Evolutionary conservation across 2,329 filamentous ascomycete species (phyloP), one percentile per base, ranked within the genome.

Genomic region (Dryadomyces quercivorus): DNA sequence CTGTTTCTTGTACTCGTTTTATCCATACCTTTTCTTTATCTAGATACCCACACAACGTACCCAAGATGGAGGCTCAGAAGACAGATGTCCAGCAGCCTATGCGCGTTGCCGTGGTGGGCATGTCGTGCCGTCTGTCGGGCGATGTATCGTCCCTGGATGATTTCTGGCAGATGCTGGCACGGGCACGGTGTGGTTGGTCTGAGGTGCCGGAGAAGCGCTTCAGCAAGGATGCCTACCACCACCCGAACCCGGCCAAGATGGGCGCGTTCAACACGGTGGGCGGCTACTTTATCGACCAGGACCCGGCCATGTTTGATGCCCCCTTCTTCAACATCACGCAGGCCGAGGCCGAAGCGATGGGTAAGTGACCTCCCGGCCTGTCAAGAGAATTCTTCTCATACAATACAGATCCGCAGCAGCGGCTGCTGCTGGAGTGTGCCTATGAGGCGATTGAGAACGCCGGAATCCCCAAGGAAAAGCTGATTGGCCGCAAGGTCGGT

Each of bases 401-500:
- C 26, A 31, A 8, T 8, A 31, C 26, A 31, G 76, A 80, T 50
- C 77, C 77, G 0, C 76, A 79, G 57, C 75, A 79, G 55, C 69
- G 77, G 1, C 65, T 77, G 20, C 66, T 77, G 8, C 66, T 79
- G 1, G 76, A 80, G 61, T 76, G 73, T 56, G 72, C 74, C 0
- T 80, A 75, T 56, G 76, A 80, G 61, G 75, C 75, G 0, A 65
- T 80, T 10, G 76, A 80, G 59, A 76, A 72, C 55, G 75, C 75
- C 1, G 76, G 75, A 9, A 67, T 77, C 18, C 69, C 74, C 8
- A 74, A 72, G 60, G 71, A 75, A 31, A 60, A 63, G 8, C 69
- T 77, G 42, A 67, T 74, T 1, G 75, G 75, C 5, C 68, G 70
- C 53, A 68, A 75, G 46, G 72, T 75, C 26, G 75, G 73, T 15